Percentiles rank a stretch among this genome's conserved stretches.
phyloP scores from a whole-genome alignment of 2,329 filamentous ascomycete genomes.

The Neopestalotiopsis sp. region DNA sequence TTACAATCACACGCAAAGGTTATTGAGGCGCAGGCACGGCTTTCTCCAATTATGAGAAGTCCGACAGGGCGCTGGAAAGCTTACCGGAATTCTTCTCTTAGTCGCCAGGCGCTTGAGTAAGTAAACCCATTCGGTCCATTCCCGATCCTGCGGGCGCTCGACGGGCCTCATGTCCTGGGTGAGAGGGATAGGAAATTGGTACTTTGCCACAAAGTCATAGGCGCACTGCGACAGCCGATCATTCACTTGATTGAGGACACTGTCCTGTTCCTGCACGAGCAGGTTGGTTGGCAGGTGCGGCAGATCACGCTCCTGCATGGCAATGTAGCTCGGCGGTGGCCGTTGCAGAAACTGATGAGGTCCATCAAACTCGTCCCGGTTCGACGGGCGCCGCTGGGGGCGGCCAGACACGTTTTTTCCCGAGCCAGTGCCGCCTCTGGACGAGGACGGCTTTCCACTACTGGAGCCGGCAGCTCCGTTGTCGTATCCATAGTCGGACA shows the following conservation, averaged over 20 bases:
- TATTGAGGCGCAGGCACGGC: not conserved
- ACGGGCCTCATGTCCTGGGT: constrained; percentile 58
- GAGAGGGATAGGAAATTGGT: constrained; percentile 86
- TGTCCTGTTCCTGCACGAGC: constrained; percentile 83
- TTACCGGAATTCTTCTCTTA: constrained; percentile 56
- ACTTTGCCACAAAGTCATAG: constrained; percentile 89
- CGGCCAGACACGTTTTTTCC: constrained; percentile 46
- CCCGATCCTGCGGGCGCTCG: constrained; percentile 45
- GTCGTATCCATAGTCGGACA: constrained; percentile 66
- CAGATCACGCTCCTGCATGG: constrained; percentile 79
- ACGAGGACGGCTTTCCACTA: constrained; percentile 41
- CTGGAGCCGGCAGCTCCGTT: constrained; percentile 45
- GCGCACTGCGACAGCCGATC: constrained; percentile 84
- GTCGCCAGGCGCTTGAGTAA: constrained; percentile 84
- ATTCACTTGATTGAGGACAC: constrained; percentile 80
- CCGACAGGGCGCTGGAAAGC: not conserved
- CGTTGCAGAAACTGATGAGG: constrained; percentile 81
- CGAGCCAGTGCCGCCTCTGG: constrained; percentile 39
- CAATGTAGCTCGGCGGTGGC: constrained; percentile 72
- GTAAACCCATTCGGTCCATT: constrained; percentile 94
- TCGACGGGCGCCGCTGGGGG: constrained; percentile 73
- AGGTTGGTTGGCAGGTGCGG: constrained; percentile 84
- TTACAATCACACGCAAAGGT: not conserved
- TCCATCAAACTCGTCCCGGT: constrained; percentile 88
- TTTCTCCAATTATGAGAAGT: not conserved